Evolutionary conservation across 805 yeast species (phyloP), one percentile per base, ranked within the genome.

Genomic region (Priceomyces melissophilus): DNA sequence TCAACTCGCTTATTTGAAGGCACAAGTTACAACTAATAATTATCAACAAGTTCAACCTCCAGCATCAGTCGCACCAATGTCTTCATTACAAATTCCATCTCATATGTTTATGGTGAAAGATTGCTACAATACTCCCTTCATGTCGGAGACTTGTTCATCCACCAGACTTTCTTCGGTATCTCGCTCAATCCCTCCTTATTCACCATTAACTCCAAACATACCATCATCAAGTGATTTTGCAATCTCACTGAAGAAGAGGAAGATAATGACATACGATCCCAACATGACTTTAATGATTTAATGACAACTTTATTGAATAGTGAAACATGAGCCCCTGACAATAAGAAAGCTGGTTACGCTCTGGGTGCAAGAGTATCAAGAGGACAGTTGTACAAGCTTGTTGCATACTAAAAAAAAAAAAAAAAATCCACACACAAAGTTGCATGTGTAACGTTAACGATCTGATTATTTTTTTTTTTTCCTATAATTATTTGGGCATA

Each of bases 201-300:
- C 52, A n/a, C 58, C 61, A 17, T 47, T 56, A 32, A 56, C 59
- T 12, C 61, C 61, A 29, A 45, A 48, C 15, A 53, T 59, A 4
- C 59, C 59, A 17, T 47, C 45, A n/a, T 41, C 39, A n/a, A 20
- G 28, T 17, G 28, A 28, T 13, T 26, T 39, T 13, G 30, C 37
- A 11, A 34, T 20, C 11, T 28, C 37, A 16, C 6, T 13, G 37
- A 39, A 39, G 14, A 39, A 39, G 35, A 39, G 42, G 29, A 39
- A 33, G 14, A 10, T 30, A 10, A 31, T 30, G n/a, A 31, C 14
- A 29, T 20, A 20, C 25, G 25, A 20, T 8, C 25, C 25, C 4
- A 20, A 20, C 25, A 20, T 20, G 25, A 20, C 25, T 20, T 20
- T 20, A 20, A 20, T 20, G 25, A 20, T 20, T 20, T 20, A 20